Base-by-base conservation (phyloP, 2,329 filamentous ascomycete species). In the Cercospora sp. region DNA sequence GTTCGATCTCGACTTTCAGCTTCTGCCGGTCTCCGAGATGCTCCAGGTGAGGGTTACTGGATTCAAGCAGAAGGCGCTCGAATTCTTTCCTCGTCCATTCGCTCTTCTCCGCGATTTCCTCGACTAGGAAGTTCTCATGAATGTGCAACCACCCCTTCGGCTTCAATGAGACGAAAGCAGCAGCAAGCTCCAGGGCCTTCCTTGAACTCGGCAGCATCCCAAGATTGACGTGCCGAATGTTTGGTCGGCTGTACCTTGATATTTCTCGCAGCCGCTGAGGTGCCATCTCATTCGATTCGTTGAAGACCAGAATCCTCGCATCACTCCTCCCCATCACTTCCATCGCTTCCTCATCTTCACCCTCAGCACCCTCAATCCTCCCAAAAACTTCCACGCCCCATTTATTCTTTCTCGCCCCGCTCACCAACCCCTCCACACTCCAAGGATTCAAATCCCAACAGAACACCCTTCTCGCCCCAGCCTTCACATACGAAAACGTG, bases 371-470 rank as follows among this genome's bases (percentile, higher is more conserved):
- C 8, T 63, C 63, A 1, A 65, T 36, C 9, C 67, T 62, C 18
- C 12, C 36, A 23, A 30, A 31, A 3, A 31, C 18, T n/a, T 40
- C 20, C 30, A 67, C 67, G 5, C 53, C 58, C 82, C 82, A 84
- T 16, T 75, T 74, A 69, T 85, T 84, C 68, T 61, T 65, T 67
- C 67, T 69, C 5, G 79, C 80, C 0, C 83, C 83, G 26, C 81
- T 70, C 30, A 77, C 73, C 61, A 84, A 68, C 0, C 82, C 83
- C 69, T 84, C 82, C 9, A 82, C 75, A 65, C 79, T 82, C 83
- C 83, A 85, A 0, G 79, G 74, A 75, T 97, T 97, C 57, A 97
- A 82, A 79, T 98, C 94, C 91, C 92, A 98, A 73, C 93, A 92
- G 51, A 95, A 82, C 1, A 97, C 90, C 60, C 86, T 82, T 8